Conservation (phyloP, 2,329 filamentous ascomycete species). For the Macroventuria anomochaeta region DNA sequence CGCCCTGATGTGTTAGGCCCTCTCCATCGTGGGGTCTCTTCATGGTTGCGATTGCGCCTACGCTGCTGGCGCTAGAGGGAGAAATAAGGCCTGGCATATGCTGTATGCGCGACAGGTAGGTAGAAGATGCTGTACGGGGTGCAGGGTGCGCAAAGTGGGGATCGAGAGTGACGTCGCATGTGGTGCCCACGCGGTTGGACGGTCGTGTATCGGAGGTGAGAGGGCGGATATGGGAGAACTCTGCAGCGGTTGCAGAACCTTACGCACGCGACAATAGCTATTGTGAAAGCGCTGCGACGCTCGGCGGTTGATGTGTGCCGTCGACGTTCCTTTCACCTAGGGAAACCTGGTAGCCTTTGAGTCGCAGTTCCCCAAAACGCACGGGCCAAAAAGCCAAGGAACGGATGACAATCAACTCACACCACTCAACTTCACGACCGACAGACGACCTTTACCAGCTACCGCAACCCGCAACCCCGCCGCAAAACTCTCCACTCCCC, state of each 20-base stretch:
- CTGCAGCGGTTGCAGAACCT: conserved; percentile 11
- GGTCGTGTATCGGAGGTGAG: conserved; percentile 11
- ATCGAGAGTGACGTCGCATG: conserved; percentile 20
- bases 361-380: conserved; percentile 27
- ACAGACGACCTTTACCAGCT: conserved; percentile 37
- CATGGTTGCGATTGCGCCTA: conserved; percentile 42
- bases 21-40: conserved; percentile 41
- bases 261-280: conserved; percentile 16
- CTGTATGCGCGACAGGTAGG: conserved; percentile 20
- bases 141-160: conserved; percentile 20
- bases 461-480: conserved; percentile 35
- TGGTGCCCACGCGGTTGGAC: conserved; percentile 11
- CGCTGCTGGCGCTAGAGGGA: conserved; percentile 39
- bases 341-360: conserved; percentile 20
- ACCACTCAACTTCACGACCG: conserved; percentile 42
- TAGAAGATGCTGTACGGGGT: conserved; percentile 4
- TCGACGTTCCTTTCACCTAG: conserved; percentile 25
- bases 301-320: conserved; percentile 12
- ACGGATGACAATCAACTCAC: conserved; percentile 12
- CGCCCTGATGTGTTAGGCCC: conserved; percentile 26
- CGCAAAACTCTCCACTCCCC: conserved; percentile 39
- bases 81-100: conserved; percentile 45
- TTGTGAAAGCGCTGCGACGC: conserved; percentile 15
- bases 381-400: conserved; percentile 21
- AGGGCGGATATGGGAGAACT: background rate